A percentile compares a stretch with the other conserved stretches of the same genome.
Evolutionary conservation across 805 yeast genomes (phyloP).

Genomic region (Starmerella apicola): DNA sequence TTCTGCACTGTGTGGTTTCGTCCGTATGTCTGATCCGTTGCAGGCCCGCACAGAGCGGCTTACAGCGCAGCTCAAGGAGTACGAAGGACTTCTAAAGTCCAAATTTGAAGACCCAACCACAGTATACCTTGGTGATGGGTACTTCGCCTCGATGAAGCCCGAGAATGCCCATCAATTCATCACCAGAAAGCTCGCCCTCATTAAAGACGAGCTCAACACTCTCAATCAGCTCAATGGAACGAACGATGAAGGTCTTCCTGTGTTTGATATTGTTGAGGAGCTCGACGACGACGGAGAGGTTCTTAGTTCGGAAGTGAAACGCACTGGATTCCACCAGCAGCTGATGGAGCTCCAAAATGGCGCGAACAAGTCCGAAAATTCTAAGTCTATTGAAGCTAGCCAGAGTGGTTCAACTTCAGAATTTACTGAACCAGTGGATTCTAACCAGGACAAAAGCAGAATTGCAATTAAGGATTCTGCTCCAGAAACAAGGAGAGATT

Average conservation of each 20-base stretch:
- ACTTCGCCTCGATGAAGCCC: conserved; percentile 21
- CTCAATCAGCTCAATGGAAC: conserved; percentile 15
- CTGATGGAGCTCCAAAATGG: background rate
- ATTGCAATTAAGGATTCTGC: background rate
- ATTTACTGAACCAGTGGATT: background rate
- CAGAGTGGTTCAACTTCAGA: background rate
- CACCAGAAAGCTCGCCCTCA: conserved; percentile 9
- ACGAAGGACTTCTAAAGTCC: conserved; percentile 1
- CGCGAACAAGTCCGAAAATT: background rate
- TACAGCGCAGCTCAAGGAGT: conserved; percentile 8
- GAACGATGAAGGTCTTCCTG: conserved; percentile 42
- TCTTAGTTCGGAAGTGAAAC: conserved; percentile 34
- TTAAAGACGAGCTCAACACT: conserved; percentile 13
- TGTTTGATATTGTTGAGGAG: conserved; percentile 75
- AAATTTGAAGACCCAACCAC: conserved; percentile 10
- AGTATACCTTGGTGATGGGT: conserved; percentile 25
- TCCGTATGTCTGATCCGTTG: background rate
- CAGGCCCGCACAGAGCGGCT: conserved; percentile 2
- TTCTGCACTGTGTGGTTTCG: too few species aligned
- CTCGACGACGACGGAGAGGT: conserved; percentile 76
- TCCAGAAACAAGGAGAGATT: too few species aligned
- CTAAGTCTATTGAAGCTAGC: background rate
- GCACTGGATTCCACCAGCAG: conserved; percentile 20
- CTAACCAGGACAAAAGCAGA: background rate
- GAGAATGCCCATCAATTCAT: conserved; percentile 18